Evolutionary conservation across 1,139 yeast species (phyloP), one percentile per base, ranked within the genome.

Genomic region (Pichia sp.): DNA sequence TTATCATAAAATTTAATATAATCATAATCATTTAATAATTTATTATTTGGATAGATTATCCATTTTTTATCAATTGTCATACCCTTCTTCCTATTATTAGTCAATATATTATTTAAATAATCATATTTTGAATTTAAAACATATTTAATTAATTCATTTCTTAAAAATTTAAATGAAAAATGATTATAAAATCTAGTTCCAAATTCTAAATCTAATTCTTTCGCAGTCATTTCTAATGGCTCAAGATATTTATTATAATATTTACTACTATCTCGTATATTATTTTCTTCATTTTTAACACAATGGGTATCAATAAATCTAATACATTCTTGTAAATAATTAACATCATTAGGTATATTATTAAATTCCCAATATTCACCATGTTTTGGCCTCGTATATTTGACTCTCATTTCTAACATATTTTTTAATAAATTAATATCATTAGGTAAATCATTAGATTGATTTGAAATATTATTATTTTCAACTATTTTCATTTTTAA

Each of bases 291-390:
- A 23, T 28, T 8, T 3, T 32, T 20, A 3, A 22, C 16, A 12
- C 41, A 35, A 28, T 47, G 30, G 4, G 36, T 29, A 34, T 49
- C 52, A 9, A 49, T 47, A 33, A 40, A 47, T 34, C 20, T 35
- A 30, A 49, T 47, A 27, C 43, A 35, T 12, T 42, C 42, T 34
- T 41, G 28, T 12, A 49, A 40, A 25, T 34, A 32, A 3, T 29
- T 39, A 7, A 42, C 29, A 39, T 47, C 45, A 16, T 40, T 28
- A 10, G 51, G 46, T 22, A 43, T 27, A 23, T 37, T 27, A 8
- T 34, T 16, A 23, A 49, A 49, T 36, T 44, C 45, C 51, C 51
- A 49, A 26, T 40, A 28, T 20, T 43, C 49, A n/a, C 50, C 51
- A n/a, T 36, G 36, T 26, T 47, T 41, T 16, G 51, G 51, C 4